These are phyloP conservation scores for Lanzia echinophila DNA, from an alignment of 2,329 filamentous ascomycete species.

Conservation along the genomic window DNA sequence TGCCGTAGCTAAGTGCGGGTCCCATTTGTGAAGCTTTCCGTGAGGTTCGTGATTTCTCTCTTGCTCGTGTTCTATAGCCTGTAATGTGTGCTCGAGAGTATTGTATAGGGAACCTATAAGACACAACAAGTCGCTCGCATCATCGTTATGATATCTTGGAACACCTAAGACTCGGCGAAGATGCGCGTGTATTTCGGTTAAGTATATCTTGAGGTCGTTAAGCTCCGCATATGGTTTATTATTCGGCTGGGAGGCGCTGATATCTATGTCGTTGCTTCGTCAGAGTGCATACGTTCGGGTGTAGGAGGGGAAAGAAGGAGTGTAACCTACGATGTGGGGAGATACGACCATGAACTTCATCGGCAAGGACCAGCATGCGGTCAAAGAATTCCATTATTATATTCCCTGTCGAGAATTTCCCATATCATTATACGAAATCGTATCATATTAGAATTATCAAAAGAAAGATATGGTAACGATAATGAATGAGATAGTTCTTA, in stretches of 20 bases:
- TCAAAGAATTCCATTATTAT: conserved; percentile 9
- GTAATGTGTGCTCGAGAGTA: neutral
- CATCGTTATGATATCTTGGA: neutral
- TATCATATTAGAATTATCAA: conserved; percentile 8
- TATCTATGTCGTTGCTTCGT: neutral
- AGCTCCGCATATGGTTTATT: neutral
- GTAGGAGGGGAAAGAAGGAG: neutral
- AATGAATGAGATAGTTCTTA: too few relatives aligned
- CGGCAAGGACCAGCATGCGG: neutral
- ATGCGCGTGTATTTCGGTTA: neutral
- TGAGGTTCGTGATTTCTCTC: neutral
- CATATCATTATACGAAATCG: neutral
- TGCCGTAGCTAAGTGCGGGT: too few relatives aligned
- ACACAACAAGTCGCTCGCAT: neutral
- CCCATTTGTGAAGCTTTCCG: neutral
- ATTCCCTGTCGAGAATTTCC: neutral
- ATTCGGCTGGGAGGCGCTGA: neutral
- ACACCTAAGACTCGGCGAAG: neutral
- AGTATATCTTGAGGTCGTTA: neutral
- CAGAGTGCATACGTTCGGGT: neutral
- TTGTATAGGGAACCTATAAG: neutral
- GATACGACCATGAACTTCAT: neutral
- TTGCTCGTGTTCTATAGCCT: neutral
- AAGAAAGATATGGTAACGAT: too few relatives aligned
- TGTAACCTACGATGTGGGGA: neutral